A percentile compares a stretch with the other conserved stretches of the same genome.
Conservation (phyloP, 495 filamentous ascomycete genomes). For the Hyphodiscus hymeniophilus region DNA sequence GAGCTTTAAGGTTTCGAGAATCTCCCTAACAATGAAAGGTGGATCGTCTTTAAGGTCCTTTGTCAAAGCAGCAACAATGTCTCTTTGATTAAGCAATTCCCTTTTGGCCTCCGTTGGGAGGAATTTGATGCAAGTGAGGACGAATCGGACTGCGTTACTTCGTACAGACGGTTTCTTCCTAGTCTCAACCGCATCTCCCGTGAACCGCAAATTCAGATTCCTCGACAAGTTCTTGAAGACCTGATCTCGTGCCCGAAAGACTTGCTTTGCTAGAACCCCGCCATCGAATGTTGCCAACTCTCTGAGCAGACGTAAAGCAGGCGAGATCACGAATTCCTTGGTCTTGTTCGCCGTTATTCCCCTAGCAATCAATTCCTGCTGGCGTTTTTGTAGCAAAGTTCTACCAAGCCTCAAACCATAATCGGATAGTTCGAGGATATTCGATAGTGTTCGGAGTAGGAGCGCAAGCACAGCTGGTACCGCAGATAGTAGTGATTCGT, state of each 20-base stretch:
- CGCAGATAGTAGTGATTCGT: constrained; percentile 65
- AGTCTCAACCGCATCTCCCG: constrained; percentile 46
- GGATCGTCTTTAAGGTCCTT: constrained; percentile 66
- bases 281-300: constrained; percentile 77
- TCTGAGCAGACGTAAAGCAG: constrained; percentile 68
- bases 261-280: constrained; percentile 58
- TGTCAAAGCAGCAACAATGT: constrained; percentile 59
- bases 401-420: constrained; percentile 66
- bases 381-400: constrained; percentile 61
- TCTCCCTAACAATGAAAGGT: constrained; percentile 57
- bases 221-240: constrained; percentile 65
- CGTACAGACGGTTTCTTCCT: constrained; percentile 60
- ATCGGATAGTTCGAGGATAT: constrained; percentile 57
- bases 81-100: constrained; percentile 66
- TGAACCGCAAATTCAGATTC: constrained; percentile 45
- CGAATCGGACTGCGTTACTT: constrained; percentile 64
- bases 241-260: constrained; percentile 61
- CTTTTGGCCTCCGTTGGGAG: constrained; percentile 61
- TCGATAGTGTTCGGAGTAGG: constrained; percentile 65
- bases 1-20: constrained; percentile 53
- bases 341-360: constrained; percentile 62
- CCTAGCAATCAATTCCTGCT: constrained; percentile 62
- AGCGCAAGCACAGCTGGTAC: constrained; percentile 69
- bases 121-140: constrained; percentile 65
- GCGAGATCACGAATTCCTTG: constrained; percentile 80